Conservation (phyloP, 2,329 filamentous ascomycete species). For the Penicillium sp. region DNA sequence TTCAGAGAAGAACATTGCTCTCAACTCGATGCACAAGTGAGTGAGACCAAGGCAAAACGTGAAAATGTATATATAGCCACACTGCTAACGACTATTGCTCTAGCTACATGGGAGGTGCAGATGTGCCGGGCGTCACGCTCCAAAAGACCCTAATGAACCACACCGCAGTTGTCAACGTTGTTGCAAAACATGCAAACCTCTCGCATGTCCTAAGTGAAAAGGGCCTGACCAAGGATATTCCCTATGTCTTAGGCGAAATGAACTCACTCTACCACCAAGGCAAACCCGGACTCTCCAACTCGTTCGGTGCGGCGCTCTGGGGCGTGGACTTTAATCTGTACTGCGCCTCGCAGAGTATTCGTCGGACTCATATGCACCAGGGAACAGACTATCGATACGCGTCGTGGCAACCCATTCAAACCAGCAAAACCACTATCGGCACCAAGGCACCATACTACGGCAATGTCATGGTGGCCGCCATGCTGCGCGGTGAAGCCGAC, state of each 20-base stretch:
- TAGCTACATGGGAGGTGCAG: slow-evolving; percentile 63
- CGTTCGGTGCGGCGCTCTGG: slow-evolving; percentile 66
- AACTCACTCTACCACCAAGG: slow-evolving; percentile 65
- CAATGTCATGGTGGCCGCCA: slow-evolving; percentile 57
- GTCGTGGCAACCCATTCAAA: slow-evolving; percentile 60
- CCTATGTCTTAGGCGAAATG: slow-evolving; percentile 59
- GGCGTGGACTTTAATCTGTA: slow-evolving; percentile 62
- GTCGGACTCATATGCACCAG: slow-evolving; percentile 62
- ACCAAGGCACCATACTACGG: slow-evolving; percentile 66
- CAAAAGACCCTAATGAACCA: slow-evolving; percentile 65
- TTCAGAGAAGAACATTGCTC: slow-evolving; percentile 48
- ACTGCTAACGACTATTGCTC: not conserved
- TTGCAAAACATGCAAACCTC: slow-evolving; percentile 51
- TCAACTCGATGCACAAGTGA: slow-evolving; percentile 62
- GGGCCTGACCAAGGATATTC: slow-evolving; percentile 36
- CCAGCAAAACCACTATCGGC: slow-evolving; percentile 49
- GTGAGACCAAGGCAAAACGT: slow-evolving; percentile 12
- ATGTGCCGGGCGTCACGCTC: slow-evolving; percentile 60
- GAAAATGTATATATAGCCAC: no score
- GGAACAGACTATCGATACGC: slow-evolving; percentile 63
- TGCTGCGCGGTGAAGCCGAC: slow-evolving; percentile 36
- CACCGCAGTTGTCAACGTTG: slow-evolving; percentile 50
- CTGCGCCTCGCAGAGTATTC: slow-evolving; percentile 55
- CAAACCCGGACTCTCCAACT: slow-evolving; percentile 60
- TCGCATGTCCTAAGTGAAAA: slow-evolving; percentile 43